Conservation (phyloP, 2,329 filamentous ascomycete genomes). For the Epichloe hybrida region DNA sequence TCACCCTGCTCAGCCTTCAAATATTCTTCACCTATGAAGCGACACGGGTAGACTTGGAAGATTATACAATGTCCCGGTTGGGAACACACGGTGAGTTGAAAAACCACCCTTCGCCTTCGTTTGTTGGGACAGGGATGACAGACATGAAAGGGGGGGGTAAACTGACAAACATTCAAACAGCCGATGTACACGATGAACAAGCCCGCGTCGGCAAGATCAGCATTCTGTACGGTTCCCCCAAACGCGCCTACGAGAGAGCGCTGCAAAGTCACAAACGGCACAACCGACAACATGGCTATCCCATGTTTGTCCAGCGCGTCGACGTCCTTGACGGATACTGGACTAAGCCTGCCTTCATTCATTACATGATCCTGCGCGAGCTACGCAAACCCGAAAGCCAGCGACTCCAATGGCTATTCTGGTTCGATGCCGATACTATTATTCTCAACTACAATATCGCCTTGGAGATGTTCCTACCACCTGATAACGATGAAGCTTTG, state of each 20-base stretch:
- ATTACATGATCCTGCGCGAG: constrained; percentile 23
- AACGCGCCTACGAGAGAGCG: constrained; percentile 11
- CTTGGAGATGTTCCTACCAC: constrained; percentile 3
- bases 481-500: neutral
- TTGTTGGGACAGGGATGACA: too few species aligned
- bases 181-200: constrained; percentile 3
- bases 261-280: constrained; percentile 21
- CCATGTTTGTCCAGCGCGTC: constrained; percentile 19
- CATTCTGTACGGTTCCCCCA: constrained; percentile 3
- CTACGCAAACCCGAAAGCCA: constrained; percentile 24
- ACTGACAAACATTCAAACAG: neutral
- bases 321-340: constrained; percentile 18
- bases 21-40: neutral
- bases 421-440: constrained; percentile 11
- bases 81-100: neutral
- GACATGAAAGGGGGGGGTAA: neutral
- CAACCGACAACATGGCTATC: constrained; percentile 20
- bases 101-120: neutral
- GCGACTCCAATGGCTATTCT: constrained; percentile 25
- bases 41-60: neutral
- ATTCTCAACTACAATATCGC: constrained; percentile 5
- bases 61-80: neutral
- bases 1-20: neutral
- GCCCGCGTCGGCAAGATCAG: constrained; percentile 4
- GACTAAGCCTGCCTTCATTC: constrained; percentile 26